A percentile compares a stretch with the other conserved stretches of the same genome.
These are phyloP conservation scores for Daldinia bambusicola DNA, from an alignment of 495 filamentous ascomycete species.

Conservation along the genomic window DNA sequence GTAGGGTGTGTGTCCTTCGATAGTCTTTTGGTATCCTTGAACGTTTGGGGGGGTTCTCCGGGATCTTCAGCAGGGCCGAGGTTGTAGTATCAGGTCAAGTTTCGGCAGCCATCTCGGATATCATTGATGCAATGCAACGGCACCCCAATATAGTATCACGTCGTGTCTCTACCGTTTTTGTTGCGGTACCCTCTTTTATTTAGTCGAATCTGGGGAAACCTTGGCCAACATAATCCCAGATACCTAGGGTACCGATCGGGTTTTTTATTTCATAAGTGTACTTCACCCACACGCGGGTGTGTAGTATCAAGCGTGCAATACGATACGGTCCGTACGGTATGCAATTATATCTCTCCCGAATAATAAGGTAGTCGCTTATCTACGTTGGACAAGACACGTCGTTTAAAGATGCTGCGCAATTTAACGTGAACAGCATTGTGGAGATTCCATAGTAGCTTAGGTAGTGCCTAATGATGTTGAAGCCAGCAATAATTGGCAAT, in stretches of 20 bases:
- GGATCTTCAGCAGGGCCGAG: slow-evolving; percentile 40
- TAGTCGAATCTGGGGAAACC: slow-evolving; percentile 46
- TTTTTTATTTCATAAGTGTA: slow-evolving; percentile 7
- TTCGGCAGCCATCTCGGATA: slow-evolving; percentile 46
- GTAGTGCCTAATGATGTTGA: neutral
- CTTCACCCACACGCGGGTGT: slow-evolving; percentile 6
- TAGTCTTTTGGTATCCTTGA: neutral
- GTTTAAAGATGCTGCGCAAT: neutral
- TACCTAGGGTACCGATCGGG: slow-evolving; percentile 17
- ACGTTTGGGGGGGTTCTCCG: slow-evolving; percentile 16
- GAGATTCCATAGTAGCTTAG: neutral
- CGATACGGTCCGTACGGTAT: neutral
- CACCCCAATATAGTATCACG: slow-evolving; percentile 38
- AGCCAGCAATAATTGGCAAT: neutral
- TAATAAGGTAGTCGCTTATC: neutral
- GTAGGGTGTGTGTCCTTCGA: slow-evolving; percentile 19
- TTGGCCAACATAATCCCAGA: slow-evolving; percentile 24
- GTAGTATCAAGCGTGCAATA: slow-evolving; percentile 1
- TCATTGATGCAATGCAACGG: slow-evolving; percentile 40
- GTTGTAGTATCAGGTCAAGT: slow-evolving; percentile 38
- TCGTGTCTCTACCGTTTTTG: slow-evolving; percentile 27
- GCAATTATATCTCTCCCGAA: neutral
- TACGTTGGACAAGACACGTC: neutral
- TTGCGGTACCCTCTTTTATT: slow-evolving; percentile 39
- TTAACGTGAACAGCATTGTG: neutral